Base-by-base conservation (phyloP, 768 basidiomycete genomes). In the Amanita exitialis region DNA sequence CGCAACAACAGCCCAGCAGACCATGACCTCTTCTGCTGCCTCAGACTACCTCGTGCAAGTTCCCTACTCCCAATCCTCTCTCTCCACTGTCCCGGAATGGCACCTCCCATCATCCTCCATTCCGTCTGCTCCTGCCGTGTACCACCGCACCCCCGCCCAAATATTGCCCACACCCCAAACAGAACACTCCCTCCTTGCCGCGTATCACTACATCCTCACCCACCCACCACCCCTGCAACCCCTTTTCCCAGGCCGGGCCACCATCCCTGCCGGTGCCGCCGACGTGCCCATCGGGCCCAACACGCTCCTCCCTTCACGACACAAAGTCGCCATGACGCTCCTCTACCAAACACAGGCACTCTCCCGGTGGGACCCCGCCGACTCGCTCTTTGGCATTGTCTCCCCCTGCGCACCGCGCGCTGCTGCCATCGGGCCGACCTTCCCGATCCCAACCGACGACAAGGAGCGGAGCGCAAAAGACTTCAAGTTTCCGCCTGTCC, bases 171-270 rank as follows among this genome's bases (percentile, higher is more conserved):
- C 75, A 1, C 78, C 82, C 0, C 77, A 77, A 56, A 75, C 76
- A 6, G 82, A 86, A 55, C 83, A 75, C 2, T 72, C 85, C 1
- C 75, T 89, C 27, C 62, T 86, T 38, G 68, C 71, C 10, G 86
- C 83, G 4, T 89, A 86, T 59, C 88, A 86, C 55, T 82, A 89
- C 56, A 82, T 88, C 53, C 74, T 88, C 45, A 87, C 82, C 0
- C 79, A 88, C 56, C 82, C 83, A 1, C 76, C 82, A 0, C 68
- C 79, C 0, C 61, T 73, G 0, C 66, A 69, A 47, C 67, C 72
- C 0, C 69, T 69, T 9, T 51, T 51, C 4, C 62, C 76, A 8
- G 66, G 78, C 3, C 86, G 79, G 48, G 79, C 81, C 27, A 66
- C 79, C 12, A 41, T 36, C 13, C 20, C 41, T 1, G 30, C 49